phyloP scores from a whole-genome alignment of 208 protist genomes.

The Trypanosoma vivax region DNA sequence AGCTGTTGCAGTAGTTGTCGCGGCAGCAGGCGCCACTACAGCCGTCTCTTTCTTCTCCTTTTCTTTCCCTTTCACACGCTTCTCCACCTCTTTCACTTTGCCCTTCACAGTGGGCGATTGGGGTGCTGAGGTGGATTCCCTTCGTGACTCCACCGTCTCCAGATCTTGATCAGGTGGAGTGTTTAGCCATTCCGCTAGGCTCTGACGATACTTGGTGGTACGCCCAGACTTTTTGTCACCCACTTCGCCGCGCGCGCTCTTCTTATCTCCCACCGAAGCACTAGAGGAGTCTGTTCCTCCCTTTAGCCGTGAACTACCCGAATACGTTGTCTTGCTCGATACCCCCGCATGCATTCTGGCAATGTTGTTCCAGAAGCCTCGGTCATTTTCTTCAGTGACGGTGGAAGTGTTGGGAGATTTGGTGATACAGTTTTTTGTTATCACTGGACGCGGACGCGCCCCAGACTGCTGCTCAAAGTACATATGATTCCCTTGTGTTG shows the following conservation, averaged over 20 bases:
- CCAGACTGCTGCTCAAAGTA: conserved; percentile 36
- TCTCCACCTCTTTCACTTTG: conserved; percentile 11
- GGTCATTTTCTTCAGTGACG: conserved; percentile 9
- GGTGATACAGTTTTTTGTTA: conserved; percentile 16
- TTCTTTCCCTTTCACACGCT: conserved; percentile 11
- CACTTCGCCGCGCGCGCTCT: conserved; percentile 5
- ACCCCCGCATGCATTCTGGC: conserved; percentile 11
- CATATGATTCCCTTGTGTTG: conserved; percentile 23
- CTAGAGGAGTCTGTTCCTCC: conserved; percentile 35
- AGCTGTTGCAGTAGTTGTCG: conserved; percentile 9
- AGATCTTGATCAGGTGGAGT: conserved; percentile 32
- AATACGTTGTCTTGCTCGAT: conserved; percentile 38
- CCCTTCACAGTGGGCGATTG: conserved; percentile 16
- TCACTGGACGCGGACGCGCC: conserved; percentile 11
- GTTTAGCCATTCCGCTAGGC: conserved; percentile 75
- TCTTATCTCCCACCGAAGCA: neutral
- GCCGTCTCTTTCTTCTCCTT: no score
- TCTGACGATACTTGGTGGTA: conserved; percentile 14
- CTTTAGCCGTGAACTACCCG: conserved; percentile 32
- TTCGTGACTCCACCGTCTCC: conserved; percentile 2
- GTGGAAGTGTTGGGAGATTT: conserved; percentile 3
- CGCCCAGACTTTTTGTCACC: neutral
- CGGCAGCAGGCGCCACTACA: neutral
- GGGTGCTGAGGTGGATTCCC: conserved; percentile 19
- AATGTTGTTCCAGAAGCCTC: conserved; percentile 5